Evolutionary conservation across 1,139 yeast species (phyloP).

Genomic region (Suhomyces kunorum): DNA sequence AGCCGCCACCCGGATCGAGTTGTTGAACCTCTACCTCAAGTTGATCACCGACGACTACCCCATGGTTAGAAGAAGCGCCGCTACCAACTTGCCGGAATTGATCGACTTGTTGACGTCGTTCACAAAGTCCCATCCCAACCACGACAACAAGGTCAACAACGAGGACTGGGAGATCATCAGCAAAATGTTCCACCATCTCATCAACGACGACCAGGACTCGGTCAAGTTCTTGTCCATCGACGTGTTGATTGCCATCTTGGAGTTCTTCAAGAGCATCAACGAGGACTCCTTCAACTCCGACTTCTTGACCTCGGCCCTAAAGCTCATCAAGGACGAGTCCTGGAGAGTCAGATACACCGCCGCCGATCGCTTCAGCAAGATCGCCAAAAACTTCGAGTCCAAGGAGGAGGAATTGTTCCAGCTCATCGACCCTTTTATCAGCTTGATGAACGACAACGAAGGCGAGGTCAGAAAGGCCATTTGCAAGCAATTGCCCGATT

Average conservation of each 20-base stretch:
- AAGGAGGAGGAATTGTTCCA: slow-evolving; percentile 52
- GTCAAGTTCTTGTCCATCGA: slow-evolving; percentile 90
- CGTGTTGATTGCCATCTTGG: slow-evolving; percentile 72
- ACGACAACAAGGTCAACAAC: slow-evolving; percentile 33
- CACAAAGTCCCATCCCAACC: slow-evolving; percentile 26
- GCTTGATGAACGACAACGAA: slow-evolving; percentile 86
- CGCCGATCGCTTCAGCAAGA: slow-evolving; percentile 81
- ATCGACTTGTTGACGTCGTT: slow-evolving; percentile 56
- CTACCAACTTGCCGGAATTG: slow-evolving; percentile 73
- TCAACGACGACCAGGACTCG: slow-evolving; percentile 90
- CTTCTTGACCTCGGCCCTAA: slow-evolving; percentile 57
- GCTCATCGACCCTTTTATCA: slow-evolving; percentile 70
- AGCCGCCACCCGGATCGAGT: slow-evolving; percentile 55
- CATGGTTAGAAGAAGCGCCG: slow-evolving; percentile 96
- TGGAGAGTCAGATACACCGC: slow-evolving; percentile 99
- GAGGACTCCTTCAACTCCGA: slow-evolving; percentile 63
- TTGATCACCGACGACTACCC: slow-evolving; percentile 92
- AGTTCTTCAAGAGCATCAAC: slow-evolving; percentile 58
- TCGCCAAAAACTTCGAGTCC: slow-evolving; percentile 66
- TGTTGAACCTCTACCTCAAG: slow-evolving; percentile 67
- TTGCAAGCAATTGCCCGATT: slow-evolving; percentile 87
- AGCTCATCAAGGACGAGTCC: slow-evolving; percentile 81
- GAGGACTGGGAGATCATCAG: slow-evolving; percentile 75
- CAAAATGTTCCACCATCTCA: slow-evolving; percentile 78
- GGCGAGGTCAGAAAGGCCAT: slow-evolving; percentile 96